Evolutionary conservation across 2,329 filamentous ascomycete species (phyloP), one percentile per base, ranked within the genome.

Genomic region (Alternaria panax): DNA sequence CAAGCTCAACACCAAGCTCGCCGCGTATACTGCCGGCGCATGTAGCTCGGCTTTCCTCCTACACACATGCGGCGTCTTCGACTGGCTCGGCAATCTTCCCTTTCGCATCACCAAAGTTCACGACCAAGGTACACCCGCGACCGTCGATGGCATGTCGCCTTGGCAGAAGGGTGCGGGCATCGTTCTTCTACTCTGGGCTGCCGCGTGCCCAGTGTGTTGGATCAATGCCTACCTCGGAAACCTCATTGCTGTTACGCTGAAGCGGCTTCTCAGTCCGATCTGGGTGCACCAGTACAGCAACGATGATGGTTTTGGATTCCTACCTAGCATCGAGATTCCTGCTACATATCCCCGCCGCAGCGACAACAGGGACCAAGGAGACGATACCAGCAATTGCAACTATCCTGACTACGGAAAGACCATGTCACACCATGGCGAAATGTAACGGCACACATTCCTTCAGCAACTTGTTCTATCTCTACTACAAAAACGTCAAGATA

Each of bases 301-400:
- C n/a, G 63, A 65, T 1, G 52, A 57, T 2, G 62, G 65, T 2
- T 34, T 45, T 0, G 63, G 59, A 0, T 41, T 64, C 1, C 14
- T 72, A 1, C 67, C 68, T 1, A 65, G 66, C 20, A 42, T 71
- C 9, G 69, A 72, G 43, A 59, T 72, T 12, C 69, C 69, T 14
- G 14, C 24, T 3, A 7, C 38, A 1, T 20, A 18, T n/a, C 3
- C n/a, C 8, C 38, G 18, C 2, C 50, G 14, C 18, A 59, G 58
- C 2, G n/a, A 51, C 14, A 5, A 38, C 25, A n/a, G 12, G 3
- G 8, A 20, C 16, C 7, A 34, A 1, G 7, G 8, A 2, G 6
- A 25, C 6, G 11, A 34, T n/a, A 5, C 11, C 20, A 18, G 28
- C 3, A 18, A 18, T 2, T 12, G 45, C 45, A 32, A 47, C 14